A percentile compares a stretch with the other conserved stretches of the same genome.
Evolutionary conservation across 2,329 filamentous ascomycete species (phyloP).

Genomic region (Pseudocercospora fuligena): DNA sequence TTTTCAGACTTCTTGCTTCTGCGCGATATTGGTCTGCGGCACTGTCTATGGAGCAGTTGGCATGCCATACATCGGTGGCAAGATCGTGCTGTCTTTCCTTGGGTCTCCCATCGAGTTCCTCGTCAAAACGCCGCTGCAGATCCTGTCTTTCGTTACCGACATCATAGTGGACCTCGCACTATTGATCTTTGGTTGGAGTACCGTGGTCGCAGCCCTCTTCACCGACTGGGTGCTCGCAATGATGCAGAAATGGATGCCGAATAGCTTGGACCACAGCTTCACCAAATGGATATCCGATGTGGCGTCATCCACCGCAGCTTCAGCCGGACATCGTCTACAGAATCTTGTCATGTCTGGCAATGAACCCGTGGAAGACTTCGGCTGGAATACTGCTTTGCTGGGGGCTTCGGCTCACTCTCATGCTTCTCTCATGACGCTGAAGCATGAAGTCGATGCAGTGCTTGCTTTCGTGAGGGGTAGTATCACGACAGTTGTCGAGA

Average conservation of each 20-base stretch:
- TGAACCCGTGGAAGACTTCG: conserved; percentile 21
- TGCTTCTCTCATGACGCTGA: conserved; percentile 33
- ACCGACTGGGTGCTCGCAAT: conserved; percentile 19
- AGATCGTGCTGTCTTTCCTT: conserved; percentile 77
- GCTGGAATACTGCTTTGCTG: conserved; percentile 36
- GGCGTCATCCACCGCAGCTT: conserved; percentile 29
- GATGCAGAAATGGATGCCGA: conserved; percentile 18
- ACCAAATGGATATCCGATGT: conserved; percentile 26
- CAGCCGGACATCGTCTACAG: conserved; percentile 30
- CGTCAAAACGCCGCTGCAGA: conserved; percentile 70
- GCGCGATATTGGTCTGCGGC: conserved; percentile 83
- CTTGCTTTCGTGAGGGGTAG: conserved; percentile 29
- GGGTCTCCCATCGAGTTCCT: conserved; percentile 75
- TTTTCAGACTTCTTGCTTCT: conserved; percentile 94
- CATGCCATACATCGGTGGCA: conserved; percentile 89
- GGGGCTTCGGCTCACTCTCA: conserved; percentile 36
- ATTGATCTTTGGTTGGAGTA: conserved; percentile 54
- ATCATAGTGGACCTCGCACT: conserved; percentile 76
- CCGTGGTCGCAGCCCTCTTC: conserved; percentile 22
- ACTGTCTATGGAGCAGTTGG: conserved; percentile 87
- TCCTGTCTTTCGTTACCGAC: conserved; percentile 75
- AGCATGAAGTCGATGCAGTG: conserved; percentile 32
- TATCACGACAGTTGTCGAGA: conserved; percentile 35
- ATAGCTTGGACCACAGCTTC: conserved; percentile 16
- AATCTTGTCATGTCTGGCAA: conserved; percentile 28